A percentile compares a stretch with the other conserved stretches of the same genome.
Conservation (phyloP, 768 basidiomycete genomes). For the Phanerochaete sordida region DNA sequence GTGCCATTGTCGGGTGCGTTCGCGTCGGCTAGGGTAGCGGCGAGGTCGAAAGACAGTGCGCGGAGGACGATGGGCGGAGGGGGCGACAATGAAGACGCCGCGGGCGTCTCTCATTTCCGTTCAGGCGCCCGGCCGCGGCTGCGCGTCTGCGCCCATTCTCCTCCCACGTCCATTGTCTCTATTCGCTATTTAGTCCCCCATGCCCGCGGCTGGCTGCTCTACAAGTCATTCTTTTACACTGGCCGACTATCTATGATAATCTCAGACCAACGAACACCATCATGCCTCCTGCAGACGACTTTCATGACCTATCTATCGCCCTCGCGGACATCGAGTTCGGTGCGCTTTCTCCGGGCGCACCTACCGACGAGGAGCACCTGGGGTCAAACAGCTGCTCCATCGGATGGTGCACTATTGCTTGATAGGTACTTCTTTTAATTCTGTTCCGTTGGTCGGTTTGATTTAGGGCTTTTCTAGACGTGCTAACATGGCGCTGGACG, state of each 20-base stretch:
- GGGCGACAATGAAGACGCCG: not conserved
- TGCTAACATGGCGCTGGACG: not conserved
- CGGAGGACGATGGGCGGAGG: not conserved
- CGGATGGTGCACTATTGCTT: slow-evolving; percentile 10
- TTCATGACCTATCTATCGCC: not conserved
- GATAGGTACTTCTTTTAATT: not conserved
- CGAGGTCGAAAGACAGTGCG: not conserved
- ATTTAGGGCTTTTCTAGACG: too few species aligned
- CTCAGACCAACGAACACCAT: not conserved
- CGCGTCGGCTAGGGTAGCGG: not conserved
- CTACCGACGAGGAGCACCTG: slow-evolving; percentile 4
- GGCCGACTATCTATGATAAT: not conserved
- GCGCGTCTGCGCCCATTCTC: too few species aligned
- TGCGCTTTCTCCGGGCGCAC: not conserved
- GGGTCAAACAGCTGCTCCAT: not conserved
- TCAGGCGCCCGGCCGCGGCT: too few species aligned
- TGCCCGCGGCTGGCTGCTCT: too few species aligned
- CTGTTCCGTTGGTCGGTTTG: too few species aligned
- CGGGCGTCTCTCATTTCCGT: too few species aligned
- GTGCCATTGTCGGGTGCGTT: not conserved
- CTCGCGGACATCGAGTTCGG: not conserved
- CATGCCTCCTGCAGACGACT: not conserved
- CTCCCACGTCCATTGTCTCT: too few species aligned
- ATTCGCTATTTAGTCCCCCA: too few species aligned
- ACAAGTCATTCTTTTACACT: not conserved